Base-by-base conservation (phyloP, 1,284 basidiomycete genomes). In the Ceratobasidium sp. region DNA sequence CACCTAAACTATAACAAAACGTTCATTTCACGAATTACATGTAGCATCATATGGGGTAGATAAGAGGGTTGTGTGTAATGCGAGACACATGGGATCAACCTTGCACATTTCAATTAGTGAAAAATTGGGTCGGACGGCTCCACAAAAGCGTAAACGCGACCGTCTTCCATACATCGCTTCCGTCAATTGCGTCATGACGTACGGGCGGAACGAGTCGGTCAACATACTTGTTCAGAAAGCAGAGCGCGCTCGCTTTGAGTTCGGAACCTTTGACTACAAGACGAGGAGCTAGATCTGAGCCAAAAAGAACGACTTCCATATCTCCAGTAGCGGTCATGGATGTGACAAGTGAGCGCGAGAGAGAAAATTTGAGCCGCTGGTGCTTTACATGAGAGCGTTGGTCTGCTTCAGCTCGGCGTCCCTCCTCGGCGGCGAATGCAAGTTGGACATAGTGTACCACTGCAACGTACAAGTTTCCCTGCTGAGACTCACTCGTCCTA, bases 161-260 rank as follows among this genome's bases (percentile, higher is more conserved):
- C 23, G 97, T 97, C 86, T 97, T 95, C 97, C 97, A 98, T 0
- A 99, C 95, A 84, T 98, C 97, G 42, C 94, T 92, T 12, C 96
- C 97, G 82, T 98, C 97, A 78, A 97, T 94, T 0, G 96, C 97
- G 83, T 99, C 97, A 23, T 95, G 90, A 51, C 95, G 92, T 40
- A 98, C 88, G n/a, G 92, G 88, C 0, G 91, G 86, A 0, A 97
- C 88, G 26, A 99, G 86, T 3, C 93, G 90, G 79, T 98, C 97
- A 77, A 91, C 87, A 44, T 90, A 86, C 33, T 86, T 85, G 83
- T 92, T 93, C 83, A 95, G 85, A 73, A 94, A 87, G 0, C 88
- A 83, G 9, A 94, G 85, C 78, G 92, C 93, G 0, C 91, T 90
- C 10, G 85, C 82, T 78, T 93, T 91, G n/a, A 96, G 85, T 2